These are phyloP conservation scores for Candida anutae DNA, from an alignment of 1,139 yeast genomes.

Conservation along the genomic window DNA sequence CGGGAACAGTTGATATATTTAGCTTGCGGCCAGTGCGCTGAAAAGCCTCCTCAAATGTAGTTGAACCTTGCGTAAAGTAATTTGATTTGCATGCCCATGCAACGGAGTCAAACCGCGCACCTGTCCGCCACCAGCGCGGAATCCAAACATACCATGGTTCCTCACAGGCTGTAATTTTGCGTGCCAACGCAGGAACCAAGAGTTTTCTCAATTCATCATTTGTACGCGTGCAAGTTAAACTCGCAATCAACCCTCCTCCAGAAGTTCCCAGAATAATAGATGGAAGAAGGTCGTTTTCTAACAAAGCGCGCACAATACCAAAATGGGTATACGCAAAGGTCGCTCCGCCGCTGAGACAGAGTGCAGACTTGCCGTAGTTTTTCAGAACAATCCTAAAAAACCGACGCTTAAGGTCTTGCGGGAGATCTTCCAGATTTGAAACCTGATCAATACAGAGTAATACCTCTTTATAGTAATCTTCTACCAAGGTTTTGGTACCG, in stretches of 20 bases:
- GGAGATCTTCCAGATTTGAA: constrained; percentile 28
- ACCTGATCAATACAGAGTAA: constrained; percentile 40
- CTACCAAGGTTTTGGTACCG: constrained; percentile 63
- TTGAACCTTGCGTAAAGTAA: constrained; percentile 68
- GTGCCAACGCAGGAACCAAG: constrained; percentile 55
- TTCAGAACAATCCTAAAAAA: constrained; percentile 53
- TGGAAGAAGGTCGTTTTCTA: constrained; percentile 62
- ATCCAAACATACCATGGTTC: constrained; percentile 56
- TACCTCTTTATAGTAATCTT: constrained; percentile 48
- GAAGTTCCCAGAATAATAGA: constrained; percentile 70
- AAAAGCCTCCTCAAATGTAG: constrained; percentile 65
- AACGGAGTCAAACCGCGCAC: constrained; percentile 70
- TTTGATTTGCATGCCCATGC: constrained; percentile 65
- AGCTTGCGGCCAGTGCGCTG: constrained; percentile 62
- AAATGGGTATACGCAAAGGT: constrained; percentile 73
- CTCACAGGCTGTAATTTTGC: constrained; percentile 64
- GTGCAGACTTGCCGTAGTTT: constrained; percentile 66
- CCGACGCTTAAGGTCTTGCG: constrained; percentile 35
- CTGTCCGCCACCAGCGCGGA: constrained; percentile 64
- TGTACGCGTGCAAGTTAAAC: constrained; percentile 63
- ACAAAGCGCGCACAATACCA: constrained; percentile 65
- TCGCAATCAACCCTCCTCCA: constrained; percentile 79
- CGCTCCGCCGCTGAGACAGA: constrained; percentile 76
- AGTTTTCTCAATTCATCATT: constrained; percentile 54
- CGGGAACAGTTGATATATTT: constrained; percentile 73